Evolutionary conservation across 495 filamentous ascomycete species (phyloP).

Genomic region (Trichoderma gamsii): DNA sequence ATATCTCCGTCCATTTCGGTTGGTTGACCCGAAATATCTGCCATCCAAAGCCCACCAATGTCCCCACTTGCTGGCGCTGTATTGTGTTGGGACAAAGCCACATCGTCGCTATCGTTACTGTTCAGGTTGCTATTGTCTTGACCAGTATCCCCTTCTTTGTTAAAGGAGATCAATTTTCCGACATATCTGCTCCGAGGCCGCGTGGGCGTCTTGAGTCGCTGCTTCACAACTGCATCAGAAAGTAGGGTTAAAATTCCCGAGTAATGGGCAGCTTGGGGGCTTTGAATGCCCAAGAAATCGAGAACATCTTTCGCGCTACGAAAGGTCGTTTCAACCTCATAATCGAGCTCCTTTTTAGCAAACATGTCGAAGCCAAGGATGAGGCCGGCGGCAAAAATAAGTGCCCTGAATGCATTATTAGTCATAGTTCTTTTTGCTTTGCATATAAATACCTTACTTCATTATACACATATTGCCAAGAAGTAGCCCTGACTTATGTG

Average conservation of each 20-base stretch:
- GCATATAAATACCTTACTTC: slow-evolving; percentile 10
- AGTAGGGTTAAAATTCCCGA: slow-evolving; percentile 19
- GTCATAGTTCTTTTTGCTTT: not conserved
- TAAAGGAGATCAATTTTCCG: slow-evolving; percentile 12
- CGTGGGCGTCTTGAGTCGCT: not conserved
- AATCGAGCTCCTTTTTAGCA: slow-evolving; percentile 16
- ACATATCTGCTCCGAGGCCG: slow-evolving; percentile 9
- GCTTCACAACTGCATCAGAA: slow-evolving; percentile 19
- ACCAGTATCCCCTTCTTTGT: not conserved
- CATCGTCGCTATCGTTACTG: not conserved
- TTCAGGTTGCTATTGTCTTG: not conserved
- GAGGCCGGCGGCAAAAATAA: slow-evolving; percentile 20
- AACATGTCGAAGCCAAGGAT: slow-evolving; percentile 21
- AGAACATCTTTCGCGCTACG: slow-evolving; percentile 17
- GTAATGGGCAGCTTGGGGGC: slow-evolving; percentile 19
- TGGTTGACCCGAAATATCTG: not conserved
- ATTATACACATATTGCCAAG: slow-evolving; percentile 14
- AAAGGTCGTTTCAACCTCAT: slow-evolving; percentile 17
- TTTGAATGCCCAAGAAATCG: slow-evolving; percentile 13
- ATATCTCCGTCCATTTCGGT: slow-evolving; percentile 12
- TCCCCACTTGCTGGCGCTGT: not conserved
- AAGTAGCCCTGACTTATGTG: slow-evolving; percentile 1
- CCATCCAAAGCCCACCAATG: not conserved
- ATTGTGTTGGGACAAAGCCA: not conserved
- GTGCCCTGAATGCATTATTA: slow-evolving; percentile 13